phyloP scores from a whole-genome alignment of 306 rosid genomes.

The Ormosia semicastrata region DNA sequence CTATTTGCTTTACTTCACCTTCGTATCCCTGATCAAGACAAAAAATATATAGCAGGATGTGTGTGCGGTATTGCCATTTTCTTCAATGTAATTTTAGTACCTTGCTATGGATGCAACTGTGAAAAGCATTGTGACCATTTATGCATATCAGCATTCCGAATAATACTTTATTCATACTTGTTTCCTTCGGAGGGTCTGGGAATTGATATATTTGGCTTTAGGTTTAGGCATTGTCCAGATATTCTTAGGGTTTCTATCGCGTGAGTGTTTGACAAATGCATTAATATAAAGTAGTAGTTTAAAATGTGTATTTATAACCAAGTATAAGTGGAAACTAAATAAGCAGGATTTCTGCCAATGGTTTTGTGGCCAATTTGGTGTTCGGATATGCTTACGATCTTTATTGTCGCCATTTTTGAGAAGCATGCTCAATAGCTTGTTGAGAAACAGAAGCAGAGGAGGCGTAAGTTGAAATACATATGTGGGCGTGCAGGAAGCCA shows the following conservation, averaged over 20 bases:
- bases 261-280: background rate
- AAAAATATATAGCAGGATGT: conserved; percentile 5
- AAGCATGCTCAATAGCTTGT: background rate
- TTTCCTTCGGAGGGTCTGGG: background rate
- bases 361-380: too few species aligned
- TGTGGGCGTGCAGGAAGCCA: background rate
- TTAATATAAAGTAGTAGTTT: background rate
- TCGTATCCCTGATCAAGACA: background rate
- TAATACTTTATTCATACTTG: background rate
- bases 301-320: background rate
- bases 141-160: conserved; percentile 9
- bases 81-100: background rate
- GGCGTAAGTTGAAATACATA: background rate
- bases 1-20: background rate
- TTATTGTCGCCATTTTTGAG: background rate
- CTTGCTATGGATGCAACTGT: conserved; percentile 4
- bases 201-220: background rate
- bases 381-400: background rate
- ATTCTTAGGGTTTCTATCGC: background rate
- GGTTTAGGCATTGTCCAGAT: background rate
- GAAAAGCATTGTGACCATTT: background rate
- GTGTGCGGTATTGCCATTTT: background rate
- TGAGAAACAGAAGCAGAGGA: background rate
- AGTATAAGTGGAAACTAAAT: background rate
- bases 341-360: background rate